Percentiles rank a stretch among this genome's conserved stretches.
These are phyloP conservation scores for Omphalea diandra DNA, from an alignment of 441 rosid genomes.

Conservation along the genomic window DNA sequence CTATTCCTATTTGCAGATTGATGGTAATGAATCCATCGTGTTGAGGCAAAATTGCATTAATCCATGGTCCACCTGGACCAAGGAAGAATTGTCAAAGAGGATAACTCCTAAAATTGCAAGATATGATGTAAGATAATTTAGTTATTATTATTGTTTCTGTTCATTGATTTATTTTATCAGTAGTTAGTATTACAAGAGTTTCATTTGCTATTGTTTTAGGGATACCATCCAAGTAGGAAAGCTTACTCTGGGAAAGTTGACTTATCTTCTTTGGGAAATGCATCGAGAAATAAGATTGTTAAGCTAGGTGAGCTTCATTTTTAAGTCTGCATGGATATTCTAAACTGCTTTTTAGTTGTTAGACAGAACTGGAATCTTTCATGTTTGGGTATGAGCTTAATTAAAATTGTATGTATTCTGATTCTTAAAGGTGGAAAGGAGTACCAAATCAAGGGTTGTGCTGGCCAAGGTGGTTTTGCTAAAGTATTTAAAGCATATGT, in stretches of 20 bases:
- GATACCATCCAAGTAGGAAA: slow-evolving; percentile 62
- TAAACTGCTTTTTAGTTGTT: not conserved
- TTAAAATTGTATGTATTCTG: not conserved
- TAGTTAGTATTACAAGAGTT: slow-evolving; percentile 13
- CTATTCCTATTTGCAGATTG: slow-evolving; percentile 48
- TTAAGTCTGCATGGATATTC: not conserved
- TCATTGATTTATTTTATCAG: slow-evolving; percentile 16
- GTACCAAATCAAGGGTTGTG: slow-evolving; percentile 92
- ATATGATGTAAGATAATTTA: slow-evolving; percentile 50
- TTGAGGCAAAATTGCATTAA: slow-evolving; percentile 34
- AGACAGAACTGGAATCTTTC: not conserved
- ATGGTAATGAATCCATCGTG: slow-evolving; percentile 24
- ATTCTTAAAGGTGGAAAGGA: slow-evolving; percentile 65
- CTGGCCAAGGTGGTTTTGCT: slow-evolving; percentile 94
- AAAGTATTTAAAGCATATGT: slow-evolving; percentile 75
- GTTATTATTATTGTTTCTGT: slow-evolving; percentile 4
- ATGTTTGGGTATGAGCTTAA: not conserved
- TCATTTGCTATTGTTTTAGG: slow-evolving; percentile 47
- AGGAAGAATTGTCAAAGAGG: slow-evolving; percentile 47
- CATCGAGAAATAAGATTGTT: slow-evolving; percentile 69
- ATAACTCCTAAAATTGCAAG: slow-evolving; percentile 47
- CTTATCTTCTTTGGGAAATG: slow-evolving; percentile 53
- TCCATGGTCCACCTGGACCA: slow-evolving; percentile 76
- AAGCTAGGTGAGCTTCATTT: slow-evolving; percentile 57
- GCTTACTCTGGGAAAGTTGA: slow-evolving; percentile 66